Evolutionary conservation across 2,329 filamentous ascomycete genomes (phyloP).

Genomic region (Fusarium setosum): DNA sequence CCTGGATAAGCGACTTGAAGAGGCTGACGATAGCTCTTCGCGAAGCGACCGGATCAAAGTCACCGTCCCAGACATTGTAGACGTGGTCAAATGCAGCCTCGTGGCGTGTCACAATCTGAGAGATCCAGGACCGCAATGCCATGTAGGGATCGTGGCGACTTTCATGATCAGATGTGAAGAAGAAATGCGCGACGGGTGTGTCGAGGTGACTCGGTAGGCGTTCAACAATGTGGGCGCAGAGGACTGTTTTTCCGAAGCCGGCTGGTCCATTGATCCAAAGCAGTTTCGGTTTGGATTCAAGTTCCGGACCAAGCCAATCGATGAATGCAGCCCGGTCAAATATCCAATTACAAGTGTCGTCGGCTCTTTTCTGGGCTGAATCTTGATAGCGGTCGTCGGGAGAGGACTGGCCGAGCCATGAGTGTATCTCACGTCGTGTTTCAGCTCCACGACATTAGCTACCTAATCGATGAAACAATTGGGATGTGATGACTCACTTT

Average conservation of each 20-base stretch:
- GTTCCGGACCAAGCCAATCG: no score
- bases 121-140: constrained; percentile 46
- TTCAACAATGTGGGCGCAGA: constrained; percentile 45
- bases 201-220: constrained; percentile 10
- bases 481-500: no score
- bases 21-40: constrained; percentile 25
- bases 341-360: neutral
- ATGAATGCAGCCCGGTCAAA: neutral
- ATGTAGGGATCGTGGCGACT: constrained; percentile 40
- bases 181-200: constrained; percentile 42
- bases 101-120: constrained; percentile 26
- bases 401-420: neutral
- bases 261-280: constrained; percentile 48
- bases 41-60: constrained; percentile 21
- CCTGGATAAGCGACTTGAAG: constrained; percentile 22
- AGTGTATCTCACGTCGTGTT: neutral
- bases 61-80: neutral
- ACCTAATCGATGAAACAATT: no score
- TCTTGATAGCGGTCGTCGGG: neutral
- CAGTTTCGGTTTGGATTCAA: constrained; percentile 6
- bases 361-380: neutral
- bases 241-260: constrained; percentile 49
- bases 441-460: neutral
- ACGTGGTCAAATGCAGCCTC: neutral
- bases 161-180: constrained; percentile 45